These are phyloP conservation scores for Carex cristatella DNA, from an alignment of 176 grass and related monocot species.

Conservation along the genomic window DNA sequence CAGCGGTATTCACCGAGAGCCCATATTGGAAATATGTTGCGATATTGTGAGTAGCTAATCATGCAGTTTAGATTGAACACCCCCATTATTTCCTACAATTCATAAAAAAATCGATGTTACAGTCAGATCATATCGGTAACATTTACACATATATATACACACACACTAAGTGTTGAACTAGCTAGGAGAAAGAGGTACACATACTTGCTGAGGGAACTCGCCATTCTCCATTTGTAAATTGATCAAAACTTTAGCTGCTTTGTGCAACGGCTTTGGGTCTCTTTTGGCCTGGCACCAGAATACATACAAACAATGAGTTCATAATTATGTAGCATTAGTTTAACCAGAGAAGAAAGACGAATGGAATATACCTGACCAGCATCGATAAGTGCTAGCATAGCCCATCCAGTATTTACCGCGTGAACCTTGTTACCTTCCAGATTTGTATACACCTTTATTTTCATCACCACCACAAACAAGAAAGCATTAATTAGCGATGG, in stretches of 20 bases:
- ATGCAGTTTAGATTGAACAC: constrained; percentile 29
- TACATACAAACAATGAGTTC: not conserved
- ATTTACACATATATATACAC: not conserved
- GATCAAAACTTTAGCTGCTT: constrained; percentile 64
- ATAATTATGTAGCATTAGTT: not conserved
- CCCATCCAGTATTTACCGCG: constrained; percentile 87
- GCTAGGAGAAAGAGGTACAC: not conserved
- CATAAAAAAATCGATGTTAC: not conserved
- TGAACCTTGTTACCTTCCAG: constrained; percentile 66
- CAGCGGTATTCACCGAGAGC: constrained; percentile 31
- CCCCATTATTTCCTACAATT: constrained; percentile 40
- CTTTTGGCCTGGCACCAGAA: constrained; percentile 49
- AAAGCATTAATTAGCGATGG: not conserved
- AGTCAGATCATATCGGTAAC: not conserved
- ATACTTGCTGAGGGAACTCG: constrained; percentile 96
- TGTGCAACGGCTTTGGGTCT: constrained; percentile 65
- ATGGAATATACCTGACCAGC: constrained; percentile 56
- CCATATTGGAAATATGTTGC: constrained; percentile 45
- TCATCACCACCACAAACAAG: not conserved
- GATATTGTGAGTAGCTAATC: constrained; percentile 51
- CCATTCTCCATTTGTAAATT: constrained; percentile 74
- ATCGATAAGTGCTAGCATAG: constrained; percentile 72
- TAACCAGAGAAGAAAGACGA: constrained; percentile 10
- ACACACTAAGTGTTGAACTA: too few relatives aligned
- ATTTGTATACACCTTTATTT: constrained; percentile 81